Base-by-base conservation (phyloP, 179 eudicot species). In the Gypsophila paniculata region DNA sequence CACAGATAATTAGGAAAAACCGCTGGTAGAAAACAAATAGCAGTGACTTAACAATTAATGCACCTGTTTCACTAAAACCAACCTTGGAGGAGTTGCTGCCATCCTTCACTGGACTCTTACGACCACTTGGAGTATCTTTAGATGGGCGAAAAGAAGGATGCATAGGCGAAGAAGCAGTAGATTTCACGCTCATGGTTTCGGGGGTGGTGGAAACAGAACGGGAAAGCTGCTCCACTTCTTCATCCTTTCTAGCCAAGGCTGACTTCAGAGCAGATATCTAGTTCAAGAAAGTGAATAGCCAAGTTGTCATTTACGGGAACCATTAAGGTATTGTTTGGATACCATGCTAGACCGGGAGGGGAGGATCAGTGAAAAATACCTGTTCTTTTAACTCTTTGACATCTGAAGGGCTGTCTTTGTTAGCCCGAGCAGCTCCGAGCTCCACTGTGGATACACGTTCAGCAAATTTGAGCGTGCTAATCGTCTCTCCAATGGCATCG, bases 391-490 rank as follows among this genome's bases (percentile, higher is more conserved):
- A 91, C 26, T 90, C 99, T 72, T 84, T 94, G 72, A 86, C 91
- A 69, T 94, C 96, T 61, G 80, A 61, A 62, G 71, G 26, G 60
- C 71, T 68, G 29, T 92, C 99, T 78, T 83, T 95, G 80, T 95
- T 89, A 60, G 88, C 84, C 29, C 85, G 87, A 48, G 99, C 96
- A 79, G 96, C 96, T 74, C 99, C 98, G 70, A 95, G 99, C 83
- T 95, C 99, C 23, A 95, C 93, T 3, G 96, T 86, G 32, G 99
- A 87, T 32, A 95, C 99, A 51, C 99, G 93, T 79, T 91, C 99
- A 14, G 99, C 99, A 81, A 95, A 95, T 80, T 95, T 95, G 11
- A 95, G 96, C 22, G 99, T 92, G 48, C 99, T 95, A 58, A 95
- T 82, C 8, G 99, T 95, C 84, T 95, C 99, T 69, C 89, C 93